phyloP scores from a whole-genome alignment of 495 filamentous ascomycete species.

The Extremus antarcticus region DNA sequence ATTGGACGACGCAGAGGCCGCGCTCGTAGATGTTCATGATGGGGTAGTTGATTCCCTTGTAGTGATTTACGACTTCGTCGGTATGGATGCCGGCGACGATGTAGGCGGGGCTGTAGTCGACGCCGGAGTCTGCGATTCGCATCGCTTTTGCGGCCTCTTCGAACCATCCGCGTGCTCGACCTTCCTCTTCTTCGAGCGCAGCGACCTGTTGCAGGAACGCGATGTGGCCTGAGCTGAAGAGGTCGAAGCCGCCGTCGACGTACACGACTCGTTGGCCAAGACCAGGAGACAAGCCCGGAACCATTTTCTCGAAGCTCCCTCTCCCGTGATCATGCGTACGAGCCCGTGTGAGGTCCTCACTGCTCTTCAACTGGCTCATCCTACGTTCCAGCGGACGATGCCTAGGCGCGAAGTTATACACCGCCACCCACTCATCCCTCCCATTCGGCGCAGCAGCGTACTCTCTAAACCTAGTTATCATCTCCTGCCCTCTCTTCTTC shows the following conservation, averaged over 20 bases:
- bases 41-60: slow-evolving; percentile 95
- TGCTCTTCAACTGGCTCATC: slow-evolving; percentile 15
- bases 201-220: slow-evolving; percentile 76
- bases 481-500: slow-evolving; percentile 44
- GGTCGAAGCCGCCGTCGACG: slow-evolving; percentile 92
- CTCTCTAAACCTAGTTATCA: slow-evolving; percentile 61
- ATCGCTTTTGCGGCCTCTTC: slow-evolving; percentile 47
- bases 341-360: slow-evolving; percentile 6
- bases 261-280: slow-evolving; percentile 81
- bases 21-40: slow-evolving; percentile 99
- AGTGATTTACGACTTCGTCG: slow-evolving; percentile 84
- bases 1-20: slow-evolving; percentile 89
- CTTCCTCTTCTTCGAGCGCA: slow-evolving; percentile 56
- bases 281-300: slow-evolving; percentile 53
- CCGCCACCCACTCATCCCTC: slow-evolving; percentile 6
- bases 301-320: slow-evolving; percentile 50
- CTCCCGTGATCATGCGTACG: slow-evolving; percentile 29
- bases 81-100: slow-evolving; percentile 88
- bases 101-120: slow-evolving; percentile 70
- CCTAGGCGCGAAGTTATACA: slow-evolving; percentile 5
- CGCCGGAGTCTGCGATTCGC: slow-evolving; percentile 47
- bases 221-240: slow-evolving; percentile 94
- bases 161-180: slow-evolving; percentile 60
- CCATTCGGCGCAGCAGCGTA: slow-evolving; percentile 39
- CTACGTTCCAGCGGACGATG: not conserved